phyloP scores from a whole-genome alignment of 2,329 filamentous ascomycete genomes.

The Paraphoma chrysanthemicola region DNA sequence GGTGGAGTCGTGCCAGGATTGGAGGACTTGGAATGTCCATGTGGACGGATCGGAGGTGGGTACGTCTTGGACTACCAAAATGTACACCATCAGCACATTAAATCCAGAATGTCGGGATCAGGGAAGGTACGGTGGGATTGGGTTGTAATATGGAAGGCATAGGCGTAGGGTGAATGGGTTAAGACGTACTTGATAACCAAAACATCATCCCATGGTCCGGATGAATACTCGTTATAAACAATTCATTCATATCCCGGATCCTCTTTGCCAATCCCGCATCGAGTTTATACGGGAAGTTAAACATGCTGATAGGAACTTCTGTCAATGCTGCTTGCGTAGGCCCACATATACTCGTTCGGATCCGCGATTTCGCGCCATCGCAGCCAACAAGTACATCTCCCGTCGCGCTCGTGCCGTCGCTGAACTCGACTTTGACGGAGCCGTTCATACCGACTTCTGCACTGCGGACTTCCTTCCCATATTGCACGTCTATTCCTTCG shows the following conservation, averaged over 20 bases:
- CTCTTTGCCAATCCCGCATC: constrained; percentile 16
- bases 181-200: constrained; percentile 31
- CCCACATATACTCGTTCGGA: constrained; percentile 24
- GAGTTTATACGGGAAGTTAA: constrained; percentile 29
- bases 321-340: constrained; percentile 22
- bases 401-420: constrained; percentile 21
- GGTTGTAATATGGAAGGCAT: too few species aligned
- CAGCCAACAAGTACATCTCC: constrained; percentile 29
- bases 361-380: constrained; percentile 25
- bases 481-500: constrained; percentile 28
- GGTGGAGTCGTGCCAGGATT: constrained; percentile 27
- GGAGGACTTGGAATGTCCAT: constrained; percentile 42
- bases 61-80: constrained; percentile 44
- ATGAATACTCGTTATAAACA: constrained; percentile 31
- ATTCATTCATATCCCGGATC: constrained; percentile 21
- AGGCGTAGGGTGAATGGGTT: too few species aligned
- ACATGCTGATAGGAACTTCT: constrained; percentile 24
- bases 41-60: constrained; percentile 32
- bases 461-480: constrained; percentile 22
- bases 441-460: constrained; percentile 13
- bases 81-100: too few species aligned
- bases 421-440: constrained; percentile 26
- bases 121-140: too few species aligned
- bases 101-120: too few species aligned
- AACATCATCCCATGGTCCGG: constrained; percentile 31